Evolutionary conservation across 805 yeast species (phyloP).

Genomic region (Yarrowia sp.): DNA sequence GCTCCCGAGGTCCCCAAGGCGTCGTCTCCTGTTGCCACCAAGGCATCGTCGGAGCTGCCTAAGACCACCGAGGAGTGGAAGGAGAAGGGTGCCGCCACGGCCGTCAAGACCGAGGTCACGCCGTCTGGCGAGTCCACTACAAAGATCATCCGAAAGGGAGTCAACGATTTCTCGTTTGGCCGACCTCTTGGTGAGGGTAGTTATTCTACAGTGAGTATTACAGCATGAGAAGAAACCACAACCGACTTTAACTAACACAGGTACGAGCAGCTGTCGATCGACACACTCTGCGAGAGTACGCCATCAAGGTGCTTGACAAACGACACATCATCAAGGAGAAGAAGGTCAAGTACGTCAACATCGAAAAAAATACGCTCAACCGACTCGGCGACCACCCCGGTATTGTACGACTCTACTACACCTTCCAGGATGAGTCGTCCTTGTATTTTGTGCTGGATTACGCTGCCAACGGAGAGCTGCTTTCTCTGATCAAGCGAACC

Average conservation of each 20-base stretch:
- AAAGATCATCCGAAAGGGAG: slow-evolving; percentile 52
- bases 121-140: slow-evolving; percentile 50
- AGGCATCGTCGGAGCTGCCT: slow-evolving; percentile 27
- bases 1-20: slow-evolving; percentile 27
- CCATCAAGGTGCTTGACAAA: slow-evolving; percentile 87
- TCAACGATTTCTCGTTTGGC: slow-evolving; percentile 86
- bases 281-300: slow-evolving; percentile 72
- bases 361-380: slow-evolving; percentile 87
- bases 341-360: slow-evolving; percentile 92
- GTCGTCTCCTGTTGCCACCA: slow-evolving; percentile 12
- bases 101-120: slow-evolving; percentile 47
- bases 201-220: slow-evolving; percentile 65
- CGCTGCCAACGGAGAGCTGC: slow-evolving; percentile 92
- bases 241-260: slow-evolving; percentile 7
- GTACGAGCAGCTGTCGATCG: slow-evolving; percentile 77
- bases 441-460: slow-evolving; percentile 89
- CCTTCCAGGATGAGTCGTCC: slow-evolving; percentile 88
- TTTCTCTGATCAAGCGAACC: slow-evolving; percentile 59
- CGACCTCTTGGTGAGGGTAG: slow-evolving; percentile 92
- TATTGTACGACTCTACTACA: slow-evolving; percentile 83
- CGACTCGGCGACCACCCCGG: slow-evolving; percentile 92
- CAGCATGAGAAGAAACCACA: background rate
- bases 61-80: slow-evolving; percentile 48
- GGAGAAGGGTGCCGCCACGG: slow-evolving; percentile 58
- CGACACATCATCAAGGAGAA: slow-evolving; percentile 91